Base-by-base conservation (phyloP, 2,329 filamentous ascomycete species). In the Aureobasidium subglaciale region DNA sequence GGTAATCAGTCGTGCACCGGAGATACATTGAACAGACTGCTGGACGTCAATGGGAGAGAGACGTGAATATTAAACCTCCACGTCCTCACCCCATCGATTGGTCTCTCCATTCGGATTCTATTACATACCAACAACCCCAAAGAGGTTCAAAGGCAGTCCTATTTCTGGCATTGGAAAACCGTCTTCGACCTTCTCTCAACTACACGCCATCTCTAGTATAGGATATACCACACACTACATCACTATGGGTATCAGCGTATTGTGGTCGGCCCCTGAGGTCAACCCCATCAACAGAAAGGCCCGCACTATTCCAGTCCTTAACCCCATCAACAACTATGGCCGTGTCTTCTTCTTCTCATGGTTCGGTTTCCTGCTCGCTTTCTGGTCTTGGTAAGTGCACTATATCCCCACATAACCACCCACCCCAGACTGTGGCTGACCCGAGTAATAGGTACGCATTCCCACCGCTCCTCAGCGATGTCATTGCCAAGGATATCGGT, bases 271-370 rank as follows among this genome's bases (percentile, higher is more conserved):
- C 29, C 89, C 90, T 37, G 82, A 87, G 68, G 73, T 95, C 73
- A 95, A 95, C 69, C 88, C 90, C 9, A 80, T 90, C 73, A 96
- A 86, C 74, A 79, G 80, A 57, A 96, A 96, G 70, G 90, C 90
- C 54, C 83, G 80, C 58, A 87, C 87, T 0, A 82, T 96, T 43
- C 90, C 90, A 0, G 69, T 88, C 20, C 74, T 96, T 59, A 95
- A 95, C 68, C 81, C 86, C 0, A 67, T 91, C 63, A 80, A 95
- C 68, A 75, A 84, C 63, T 90, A 96, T 75, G 90, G 90, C 34
- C 81, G 90, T 6, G 90, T 93, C 0, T 95, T 95, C 71, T 90
- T 91, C 76, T 95, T 95, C 73, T 87, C 87, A 1, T 93, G 88
- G 84, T 79, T 90, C 45, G 88, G 88, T 2, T 93, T 93, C 71